phyloP scores from a whole-genome alignment of 179 eudicot genomes.

The Vitellaria paradoxa region DNA sequence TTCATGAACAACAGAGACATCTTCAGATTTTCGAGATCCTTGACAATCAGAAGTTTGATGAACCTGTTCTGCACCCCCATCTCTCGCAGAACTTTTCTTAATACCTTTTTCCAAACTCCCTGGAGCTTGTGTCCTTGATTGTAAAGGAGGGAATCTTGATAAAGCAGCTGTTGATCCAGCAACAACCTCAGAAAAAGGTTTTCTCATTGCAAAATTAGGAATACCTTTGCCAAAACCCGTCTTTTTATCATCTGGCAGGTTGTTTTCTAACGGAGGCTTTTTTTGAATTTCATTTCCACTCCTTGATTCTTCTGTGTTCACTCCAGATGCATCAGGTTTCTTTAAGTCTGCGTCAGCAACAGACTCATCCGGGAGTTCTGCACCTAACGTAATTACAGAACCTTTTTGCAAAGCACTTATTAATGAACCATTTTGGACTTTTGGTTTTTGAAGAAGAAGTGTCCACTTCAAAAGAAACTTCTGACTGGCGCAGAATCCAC shows the following conservation, averaged over 20 bases:
- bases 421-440: slow-evolving; percentile 32
- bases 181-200: slow-evolving; percentile 96
- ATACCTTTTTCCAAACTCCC: slow-evolving; percentile 45
- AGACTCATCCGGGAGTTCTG: slow-evolving; percentile 32
- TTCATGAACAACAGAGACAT: slow-evolving; percentile 33
- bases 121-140: slow-evolving; percentile 42
- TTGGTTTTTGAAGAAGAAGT: slow-evolving; percentile 57
- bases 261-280: slow-evolving; percentile 28
- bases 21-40: slow-evolving; percentile 39
- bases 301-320: slow-evolving; percentile 27
- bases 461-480: slow-evolving; percentile 83
- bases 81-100: slow-evolving; percentile 38
- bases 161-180: slow-evolving; percentile 67
- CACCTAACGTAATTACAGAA: slow-evolving; percentile 26
- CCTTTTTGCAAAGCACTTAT: slow-evolving; percentile 38
- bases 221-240: slow-evolving; percentile 54
- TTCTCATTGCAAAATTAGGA: slow-evolving; percentile 67
- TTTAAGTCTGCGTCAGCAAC: slow-evolving; percentile 27
- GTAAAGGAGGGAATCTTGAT: slow-evolving; percentile 86
- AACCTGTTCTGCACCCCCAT: slow-evolving; percentile 33
- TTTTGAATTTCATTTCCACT: slow-evolving; percentile 36
- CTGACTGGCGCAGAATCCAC: slow-evolving; percentile 70
- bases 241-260: slow-evolving; percentile 38
- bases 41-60: slow-evolving; percentile 31
- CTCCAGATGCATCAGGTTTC: slow-evolving; percentile 25